Evolutionary conservation across 345 rosid genomes (phyloP).

Genomic region (Streptanthus diversifolius): DNA sequence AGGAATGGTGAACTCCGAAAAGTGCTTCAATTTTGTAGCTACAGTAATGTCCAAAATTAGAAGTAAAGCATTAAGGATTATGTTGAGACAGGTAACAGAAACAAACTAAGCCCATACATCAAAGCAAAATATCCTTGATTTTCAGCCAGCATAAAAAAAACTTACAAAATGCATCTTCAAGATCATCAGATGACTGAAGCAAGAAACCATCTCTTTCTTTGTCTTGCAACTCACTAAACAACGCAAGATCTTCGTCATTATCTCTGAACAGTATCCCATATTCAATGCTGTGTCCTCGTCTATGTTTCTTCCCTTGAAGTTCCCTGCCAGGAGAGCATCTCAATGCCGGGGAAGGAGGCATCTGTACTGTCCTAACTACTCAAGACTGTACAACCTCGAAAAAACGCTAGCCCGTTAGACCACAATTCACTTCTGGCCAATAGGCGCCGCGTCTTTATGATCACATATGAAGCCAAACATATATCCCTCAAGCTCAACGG

Average conservation of each 20-base stretch:
- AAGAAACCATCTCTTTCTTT: conserved; percentile 80
- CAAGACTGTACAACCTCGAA: not conserved
- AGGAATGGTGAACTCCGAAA: conserved; percentile 76
- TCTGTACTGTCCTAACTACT: conserved; percentile 34
- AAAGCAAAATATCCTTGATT: not conserved
- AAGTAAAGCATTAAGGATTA: not conserved
- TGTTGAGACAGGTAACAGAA: conserved; percentile 4
- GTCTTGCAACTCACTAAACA: conserved; percentile 86
- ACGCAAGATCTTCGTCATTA: conserved; percentile 82
- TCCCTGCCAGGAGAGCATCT: conserved; percentile 78
- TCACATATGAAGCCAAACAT: conserved; percentile 21
- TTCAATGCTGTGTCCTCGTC: conserved; percentile 71
- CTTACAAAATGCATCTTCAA: conserved; percentile 86
- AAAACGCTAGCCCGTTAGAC: conserved; percentile 8
- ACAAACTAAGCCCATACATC: conserved; percentile 3
- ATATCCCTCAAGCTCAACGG: not conserved
- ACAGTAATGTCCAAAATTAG: conserved; percentile 24
- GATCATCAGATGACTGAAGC: conserved; percentile 74
- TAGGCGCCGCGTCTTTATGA: conserved; percentile 1
- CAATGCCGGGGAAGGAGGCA: conserved; percentile 93
- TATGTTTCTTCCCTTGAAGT: conserved; percentile 54
- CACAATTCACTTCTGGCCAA: conserved; percentile 24
- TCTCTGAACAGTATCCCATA: conserved; percentile 58
- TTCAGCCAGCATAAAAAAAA: not conserved
- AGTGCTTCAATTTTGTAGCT: conserved; percentile 80